phyloP scores from a whole-genome alignment of 2,329 filamentous ascomycete genomes.

The Penicillium freii region DNA sequence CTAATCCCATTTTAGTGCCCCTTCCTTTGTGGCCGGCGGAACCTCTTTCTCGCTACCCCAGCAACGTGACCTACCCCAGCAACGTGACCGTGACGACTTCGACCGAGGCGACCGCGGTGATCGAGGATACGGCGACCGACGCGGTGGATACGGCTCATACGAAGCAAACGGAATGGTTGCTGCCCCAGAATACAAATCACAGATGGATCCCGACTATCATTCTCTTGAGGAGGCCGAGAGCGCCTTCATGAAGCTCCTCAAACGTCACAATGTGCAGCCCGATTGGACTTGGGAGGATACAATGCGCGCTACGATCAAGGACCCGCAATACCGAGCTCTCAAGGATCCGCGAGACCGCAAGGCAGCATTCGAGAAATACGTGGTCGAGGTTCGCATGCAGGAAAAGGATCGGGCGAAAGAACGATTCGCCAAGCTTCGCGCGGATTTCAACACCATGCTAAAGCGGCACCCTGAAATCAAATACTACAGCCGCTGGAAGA shows the following conservation, averaged over 20 bases:
- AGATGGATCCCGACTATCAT: constrained; percentile 71
- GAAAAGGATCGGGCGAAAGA: constrained; percentile 95
- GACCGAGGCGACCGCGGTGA: constrained; percentile 31
- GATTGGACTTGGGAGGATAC: constrained; percentile 94
- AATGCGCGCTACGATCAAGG: constrained; percentile 79
- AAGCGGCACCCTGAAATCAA: constrained; percentile 96
- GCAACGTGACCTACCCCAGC: constrained; percentile 23
- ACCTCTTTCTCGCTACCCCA: constrained; percentile 42
- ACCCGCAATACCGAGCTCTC: constrained; percentile 88
- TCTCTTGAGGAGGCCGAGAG: constrained; percentile 85
- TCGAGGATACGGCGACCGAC: constrained; percentile 42
- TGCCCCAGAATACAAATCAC: constrained; percentile 39
- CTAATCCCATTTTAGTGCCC: constrained; percentile 46
- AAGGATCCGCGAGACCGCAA: constrained; percentile 90
- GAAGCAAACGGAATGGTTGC: constrained; percentile 44
- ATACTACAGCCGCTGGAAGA: constrained; percentile 96
- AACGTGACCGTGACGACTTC: constrained; percentile 49
- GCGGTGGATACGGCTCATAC: constrained; percentile 45
- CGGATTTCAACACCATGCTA: constrained; percentile 95
- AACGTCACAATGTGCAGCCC: constrained; percentile 77
- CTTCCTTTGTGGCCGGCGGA: constrained; percentile 61
- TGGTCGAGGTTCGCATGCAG: constrained; percentile 80
- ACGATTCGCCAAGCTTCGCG: constrained; percentile 82
- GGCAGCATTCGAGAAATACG: constrained; percentile 91
- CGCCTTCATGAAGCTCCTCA: constrained; percentile 87